Percentiles rank a stretch among this genome's conserved stretches.
phyloP scores from a whole-genome alignment of 192 early-diverging fungal genomes.

The Coemansia sp. region DNA sequence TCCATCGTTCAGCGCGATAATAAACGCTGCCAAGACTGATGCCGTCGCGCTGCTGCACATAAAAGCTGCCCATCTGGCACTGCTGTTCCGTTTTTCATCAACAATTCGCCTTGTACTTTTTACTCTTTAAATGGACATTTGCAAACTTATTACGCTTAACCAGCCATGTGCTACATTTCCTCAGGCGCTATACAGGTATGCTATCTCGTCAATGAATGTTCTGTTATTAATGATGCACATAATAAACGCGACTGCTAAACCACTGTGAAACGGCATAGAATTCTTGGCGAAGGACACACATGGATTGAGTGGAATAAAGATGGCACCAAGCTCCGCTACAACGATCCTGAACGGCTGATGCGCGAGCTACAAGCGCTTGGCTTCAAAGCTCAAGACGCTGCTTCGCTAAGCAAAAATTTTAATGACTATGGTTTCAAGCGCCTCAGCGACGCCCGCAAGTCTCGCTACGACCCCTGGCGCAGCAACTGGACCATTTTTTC shows the following conservation, averaged over 20 bases:
- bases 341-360: slow-evolving; percentile 49
- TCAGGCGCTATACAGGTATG: slow-evolving; percentile 44
- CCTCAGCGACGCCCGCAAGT: slow-evolving; percentile 51
- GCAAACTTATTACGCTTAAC: slow-evolving; percentile 41
- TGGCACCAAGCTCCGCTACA: slow-evolving; percentile 46
- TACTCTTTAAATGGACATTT: slow-evolving; percentile 32
- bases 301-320: slow-evolving; percentile 54
- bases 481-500: slow-evolving; percentile 45
- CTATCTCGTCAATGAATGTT: neutral
- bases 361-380: slow-evolving; percentile 51
- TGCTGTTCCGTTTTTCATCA: slow-evolving; percentile 4
- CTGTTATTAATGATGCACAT: too few relatives aligned
- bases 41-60: neutral
- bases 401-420: slow-evolving; percentile 53
- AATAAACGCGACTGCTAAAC: neutral
- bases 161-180: slow-evolving; percentile 48
- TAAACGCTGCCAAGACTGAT: slow-evolving; percentile 20
- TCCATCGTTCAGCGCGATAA: slow-evolving; percentile 24
- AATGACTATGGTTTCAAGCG: slow-evolving; percentile 52
- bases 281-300: slow-evolving; percentile 35
- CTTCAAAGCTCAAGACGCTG: slow-evolving; percentile 53
- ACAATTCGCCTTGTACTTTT: slow-evolving; percentile 1
- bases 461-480: slow-evolving; percentile 43
- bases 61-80: slow-evolving; percentile 5
- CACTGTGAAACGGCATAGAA: slow-evolving; percentile 7